Evolutionary conservation across 2,329 filamentous ascomycete species (phyloP), one percentile per base, ranked within the genome.

Genomic region (Dryadomyces quercus-mongolicae): DNA sequence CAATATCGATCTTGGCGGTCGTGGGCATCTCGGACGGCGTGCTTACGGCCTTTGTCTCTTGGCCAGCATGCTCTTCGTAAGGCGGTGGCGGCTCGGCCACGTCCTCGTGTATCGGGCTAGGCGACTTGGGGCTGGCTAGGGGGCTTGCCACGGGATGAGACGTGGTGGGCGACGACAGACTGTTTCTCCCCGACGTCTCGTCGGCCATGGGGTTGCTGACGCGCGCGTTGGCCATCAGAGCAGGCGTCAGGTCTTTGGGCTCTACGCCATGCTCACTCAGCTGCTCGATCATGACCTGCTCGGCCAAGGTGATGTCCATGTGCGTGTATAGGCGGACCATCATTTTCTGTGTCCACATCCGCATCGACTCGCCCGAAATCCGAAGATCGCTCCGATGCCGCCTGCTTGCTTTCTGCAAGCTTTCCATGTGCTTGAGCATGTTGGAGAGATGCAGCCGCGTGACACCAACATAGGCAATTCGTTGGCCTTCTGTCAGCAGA

Each of bases 251-350:
- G 66, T 98, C 93, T 47, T 75, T 74, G 0, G 93, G 85, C 58
- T 89, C 76, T 7, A 98, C 90, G 5, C 92, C 93, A 69, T 98
- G 93, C 55, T 93, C 87, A 13, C 88, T 85, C 56, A 98, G 75
- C 68, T 98, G 93, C 71, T 98, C 93, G 61, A 98, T 96, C 93
- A 98, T 98, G 67, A 98, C 76, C 72, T 98, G 93, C 69, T 98
- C 93, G 15, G 81, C 84, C 21, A 85, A 75, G 64, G 84, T 90
- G 63, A 98, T 94, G 57, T 98, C 93, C 93, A 98, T 98, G 69
- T 98, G 93, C 13, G 82, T 74, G 67, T 97, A 98, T 13, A 98
- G 68, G 22, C 92, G 82, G 57, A 96, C 82, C 91, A 98, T 98
- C 78, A 95, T 95, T 72, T 94, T 94, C 67, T 98, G 93, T 55